Percentiles rank a stretch among this genome's conserved stretches.
These are phyloP conservation scores for Kwoniella newhampshirensis DNA, from an alignment of 768 basidiomycete species.

Conservation along the genomic window DNA sequence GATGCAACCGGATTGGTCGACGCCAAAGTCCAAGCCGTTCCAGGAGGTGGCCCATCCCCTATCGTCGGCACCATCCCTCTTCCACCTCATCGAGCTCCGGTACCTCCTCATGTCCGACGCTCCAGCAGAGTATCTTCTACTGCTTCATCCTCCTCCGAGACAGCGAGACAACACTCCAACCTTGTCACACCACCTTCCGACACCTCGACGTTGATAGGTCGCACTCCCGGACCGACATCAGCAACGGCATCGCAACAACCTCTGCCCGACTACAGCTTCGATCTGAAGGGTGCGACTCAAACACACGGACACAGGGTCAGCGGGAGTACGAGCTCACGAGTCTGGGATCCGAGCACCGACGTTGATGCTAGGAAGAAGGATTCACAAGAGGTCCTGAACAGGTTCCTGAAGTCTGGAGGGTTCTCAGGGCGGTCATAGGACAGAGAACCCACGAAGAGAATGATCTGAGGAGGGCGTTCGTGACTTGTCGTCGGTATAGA, in stretches of 20 bases:
- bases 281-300: constrained; percentile 11
- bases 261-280: constrained; percentile 19
- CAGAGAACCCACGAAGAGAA: background rate
- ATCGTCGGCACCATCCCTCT: constrained; percentile 23
- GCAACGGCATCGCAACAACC: background rate
- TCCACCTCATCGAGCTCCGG: constrained; percentile 11
- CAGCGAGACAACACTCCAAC: constrained; percentile 55
- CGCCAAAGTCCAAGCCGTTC: constrained; percentile 28
- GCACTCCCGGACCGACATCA: background rate
- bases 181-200: constrained; percentile 18
- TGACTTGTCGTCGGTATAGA: no score
- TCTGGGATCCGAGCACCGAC: constrained; percentile 82
- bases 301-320: constrained; percentile 2
- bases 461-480: no score
- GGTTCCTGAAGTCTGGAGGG: constrained; percentile 64
- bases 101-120: background rate
- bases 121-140: background rate
- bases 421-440: constrained; percentile 6
- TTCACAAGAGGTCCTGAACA: constrained; percentile 79
- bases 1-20: constrained; percentile 23
- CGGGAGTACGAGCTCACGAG: constrained; percentile 53
- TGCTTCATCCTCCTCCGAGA: constrained; percentile 16
- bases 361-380: constrained; percentile 82
- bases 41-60: constrained; percentile 20
- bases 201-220: background rate